Conservation (phyloP, 257 asterid genomes). For the Ilex asprella region DNA sequence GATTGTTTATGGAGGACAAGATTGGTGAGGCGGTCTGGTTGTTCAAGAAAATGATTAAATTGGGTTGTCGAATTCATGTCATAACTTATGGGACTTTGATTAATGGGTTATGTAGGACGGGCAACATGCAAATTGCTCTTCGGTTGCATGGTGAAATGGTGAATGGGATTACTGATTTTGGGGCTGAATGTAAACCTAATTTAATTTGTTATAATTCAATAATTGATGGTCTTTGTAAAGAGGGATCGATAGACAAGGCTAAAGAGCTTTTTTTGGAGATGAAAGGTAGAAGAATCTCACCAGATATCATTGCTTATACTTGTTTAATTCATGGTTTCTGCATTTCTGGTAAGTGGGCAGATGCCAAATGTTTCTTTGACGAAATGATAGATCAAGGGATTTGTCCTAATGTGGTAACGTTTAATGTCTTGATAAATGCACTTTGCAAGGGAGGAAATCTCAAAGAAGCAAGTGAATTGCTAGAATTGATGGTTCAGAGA, state of each 20-base stretch:
- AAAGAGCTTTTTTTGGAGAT: slow-evolving; percentile 46
- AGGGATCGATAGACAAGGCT: slow-evolving; percentile 47
- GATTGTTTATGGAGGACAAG: slow-evolving; percentile 44
- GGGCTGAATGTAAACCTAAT: slow-evolving; percentile 33
- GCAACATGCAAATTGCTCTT: slow-evolving; percentile 48
- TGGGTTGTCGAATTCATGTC: slow-evolving; percentile 42
- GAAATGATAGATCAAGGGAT: slow-evolving; percentile 63
- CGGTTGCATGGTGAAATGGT: slow-evolving; percentile 42
- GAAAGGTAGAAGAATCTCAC: slow-evolving; percentile 43
- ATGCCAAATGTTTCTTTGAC: slow-evolving; percentile 43
- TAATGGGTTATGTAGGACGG: slow-evolving; percentile 61
- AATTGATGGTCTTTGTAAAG: slow-evolving; percentile 60
- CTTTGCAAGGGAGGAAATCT: slow-evolving; percentile 61
- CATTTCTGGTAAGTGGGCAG: slow-evolving; percentile 40
- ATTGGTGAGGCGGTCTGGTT: slow-evolving; percentile 41
- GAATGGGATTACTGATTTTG: slow-evolving; percentile 25
- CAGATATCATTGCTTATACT: slow-evolving; percentile 51
- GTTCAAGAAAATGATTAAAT: slow-evolving; percentile 35
- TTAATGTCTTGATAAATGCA: slow-evolving; percentile 42
- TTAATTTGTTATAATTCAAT: slow-evolving; percentile 49
- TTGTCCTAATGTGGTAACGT: slow-evolving; percentile 51
- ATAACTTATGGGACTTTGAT: slow-evolving; percentile 56
- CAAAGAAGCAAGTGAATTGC: slow-evolving; percentile 46
- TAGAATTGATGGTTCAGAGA: slow-evolving; percentile 53
- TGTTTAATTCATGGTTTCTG: slow-evolving; percentile 53